Base-by-base conservation (phyloP, 176 grass and related monocot species). In the Saccharum spontaneum region DNA sequence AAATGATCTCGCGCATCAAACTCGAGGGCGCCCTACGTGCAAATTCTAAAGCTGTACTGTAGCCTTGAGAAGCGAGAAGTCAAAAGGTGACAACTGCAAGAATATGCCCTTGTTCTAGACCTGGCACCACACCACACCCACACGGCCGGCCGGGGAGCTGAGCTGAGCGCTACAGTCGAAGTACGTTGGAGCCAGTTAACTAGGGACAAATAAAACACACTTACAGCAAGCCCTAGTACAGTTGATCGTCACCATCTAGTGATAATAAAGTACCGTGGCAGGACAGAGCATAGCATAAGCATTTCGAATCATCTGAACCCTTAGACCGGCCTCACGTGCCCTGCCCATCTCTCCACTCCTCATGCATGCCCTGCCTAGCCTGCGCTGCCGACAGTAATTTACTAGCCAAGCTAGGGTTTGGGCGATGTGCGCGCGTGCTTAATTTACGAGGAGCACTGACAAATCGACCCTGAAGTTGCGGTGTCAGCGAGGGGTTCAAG, bases 241-340 rank as follows among this genome's bases (percentile, higher is more conserved):
- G 5, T 12, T 13, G 45, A 57, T 55, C 18, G 49, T 37, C 49
- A 39, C 3, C 48, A 28, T 8, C 33, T 59, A 82, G 20, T 54
- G 71, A 49, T 45, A 45, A 48, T 68, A 36, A 16, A 38, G 13
- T 73, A 71, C 72, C 14, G 18, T 6, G 16, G 3, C 62, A 28
- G 26, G 23, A 2, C 18, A 24, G 17, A 10, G 0, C 34, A 26
- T 73, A 44, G 37, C 33, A 36, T 59, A 77, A 67, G 48, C 79
- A 77, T 82, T 87, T 87, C 79, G 86, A 82, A 87, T 82, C 79
- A 82, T 82, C 86, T 46, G 79, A 87, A 40, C 8, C 67, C 71
- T 45, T 46, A 46, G 24, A 5, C 7, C 50, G 50, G 50, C 50
- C 52, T 87, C 86, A 82, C 79, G 71, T 77, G 79, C 79, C 71